A percentile compares a stretch with the other conserved stretches of the same genome.
Evolutionary conservation across 371 early-diverging fungal species (phyloP).

Genomic region (Funneliformis caledonium): DNA sequence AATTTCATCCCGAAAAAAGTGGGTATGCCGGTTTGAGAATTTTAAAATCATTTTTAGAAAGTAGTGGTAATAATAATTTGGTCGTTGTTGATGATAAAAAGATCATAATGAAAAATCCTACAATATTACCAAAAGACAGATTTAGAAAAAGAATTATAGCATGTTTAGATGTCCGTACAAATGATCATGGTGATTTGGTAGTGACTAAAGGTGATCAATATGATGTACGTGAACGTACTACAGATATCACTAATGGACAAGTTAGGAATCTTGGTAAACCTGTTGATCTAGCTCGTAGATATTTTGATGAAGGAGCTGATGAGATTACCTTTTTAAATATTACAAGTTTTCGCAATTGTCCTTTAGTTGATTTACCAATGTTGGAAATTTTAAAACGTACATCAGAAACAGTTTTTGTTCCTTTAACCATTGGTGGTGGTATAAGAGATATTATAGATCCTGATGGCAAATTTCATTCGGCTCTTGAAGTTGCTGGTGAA

Average conservation of each 20-base stretch:
- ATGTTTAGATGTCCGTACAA: slow-evolving; percentile 95
- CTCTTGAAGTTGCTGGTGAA: slow-evolving; percentile 93
- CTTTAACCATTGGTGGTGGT: slow-evolving; percentile 97
- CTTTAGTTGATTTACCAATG: slow-evolving; percentile 93
- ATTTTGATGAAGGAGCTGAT: slow-evolving; percentile 96
- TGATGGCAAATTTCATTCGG: slow-evolving; percentile 77
- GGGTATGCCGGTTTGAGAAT: slow-evolving; percentile 88
- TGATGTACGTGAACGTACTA: slow-evolving; percentile 85
- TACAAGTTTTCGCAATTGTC: slow-evolving; percentile 93
- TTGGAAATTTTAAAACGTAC: slow-evolving; percentile 86
- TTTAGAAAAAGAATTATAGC: slow-evolving; percentile 93
- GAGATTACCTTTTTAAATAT: slow-evolving; percentile 98
- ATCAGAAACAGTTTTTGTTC: slow-evolving; percentile 94
- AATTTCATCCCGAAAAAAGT: slow-evolving; percentile 98
- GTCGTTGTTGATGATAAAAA: no score
- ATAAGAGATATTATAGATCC: slow-evolving; percentile 91
- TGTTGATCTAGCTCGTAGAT: slow-evolving; percentile 88
- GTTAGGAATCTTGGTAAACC: slow-evolving; percentile 98
- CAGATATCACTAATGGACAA: slow-evolving; percentile 51
- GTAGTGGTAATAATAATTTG: slow-evolving; percentile 48
- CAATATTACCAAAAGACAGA: slow-evolving; percentile 47
- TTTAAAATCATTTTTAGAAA: slow-evolving; percentile 79
- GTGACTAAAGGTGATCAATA: slow-evolving; percentile 99
- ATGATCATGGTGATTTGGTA: slow-evolving; percentile 95
- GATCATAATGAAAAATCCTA: slow-evolving; percentile 33